Conservation (phyloP, 345 rosid genomes). For the Nasturtium officinale region DNA sequence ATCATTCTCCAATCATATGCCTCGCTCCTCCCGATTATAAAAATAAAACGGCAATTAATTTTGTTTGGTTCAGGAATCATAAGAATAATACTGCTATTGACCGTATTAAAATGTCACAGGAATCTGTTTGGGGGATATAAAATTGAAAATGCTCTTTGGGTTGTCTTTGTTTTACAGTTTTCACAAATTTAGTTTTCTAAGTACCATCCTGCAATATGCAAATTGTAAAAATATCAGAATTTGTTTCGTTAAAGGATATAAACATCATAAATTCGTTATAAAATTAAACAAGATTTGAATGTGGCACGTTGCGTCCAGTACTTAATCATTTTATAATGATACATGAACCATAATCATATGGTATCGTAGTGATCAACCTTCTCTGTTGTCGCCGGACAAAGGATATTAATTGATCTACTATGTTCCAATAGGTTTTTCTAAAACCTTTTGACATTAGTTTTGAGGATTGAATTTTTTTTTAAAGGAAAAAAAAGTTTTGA, state of each 20-base stretch:
- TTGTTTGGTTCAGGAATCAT: not conserved
- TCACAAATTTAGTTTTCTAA: not conserved
- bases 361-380: slow-evolving; percentile 19
- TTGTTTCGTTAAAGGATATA: no score
- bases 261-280: not conserved
- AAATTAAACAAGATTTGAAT: slow-evolving; percentile 6
- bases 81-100: not conserved
- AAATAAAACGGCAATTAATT: not conserved
- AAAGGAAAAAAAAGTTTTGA: no score
- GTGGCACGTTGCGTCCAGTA: slow-evolving; percentile 32
- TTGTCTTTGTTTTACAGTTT: slow-evolving; percentile 22
- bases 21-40: slow-evolving; percentile 7
- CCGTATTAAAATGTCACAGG: slow-evolving; percentile 9
- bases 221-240: not conserved
- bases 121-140: not conserved
- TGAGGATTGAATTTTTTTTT: not conserved
- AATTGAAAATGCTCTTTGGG: not conserved
- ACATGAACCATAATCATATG: slow-evolving; percentile 33
- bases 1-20: slow-evolving; percentile 29
- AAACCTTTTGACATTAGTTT: not conserved
- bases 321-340: slow-evolving; percentile 34
- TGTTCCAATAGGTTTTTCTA: not conserved
- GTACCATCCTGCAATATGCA: not conserved
- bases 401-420: not conserved
- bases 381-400: not conserved